Evolutionary conservation across 257 asterid genomes (phyloP).

Genomic region (Anisodus tanguticus): DNA sequence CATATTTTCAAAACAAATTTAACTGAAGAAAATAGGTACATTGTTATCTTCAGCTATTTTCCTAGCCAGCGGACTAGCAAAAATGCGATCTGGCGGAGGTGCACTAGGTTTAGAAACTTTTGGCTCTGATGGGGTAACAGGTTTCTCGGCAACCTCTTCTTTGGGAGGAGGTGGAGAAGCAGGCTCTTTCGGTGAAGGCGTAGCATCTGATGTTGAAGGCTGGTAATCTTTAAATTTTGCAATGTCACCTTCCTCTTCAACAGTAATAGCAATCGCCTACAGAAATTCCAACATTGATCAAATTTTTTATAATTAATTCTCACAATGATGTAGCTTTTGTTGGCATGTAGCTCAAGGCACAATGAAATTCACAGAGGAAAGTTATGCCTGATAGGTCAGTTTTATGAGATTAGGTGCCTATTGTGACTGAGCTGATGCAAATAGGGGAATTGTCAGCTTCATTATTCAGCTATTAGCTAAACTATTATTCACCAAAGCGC

Average conservation of each 20-base stretch:
- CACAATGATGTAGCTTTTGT: constrained; percentile 20
- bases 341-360: constrained; percentile 25
- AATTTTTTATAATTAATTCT: not conserved
- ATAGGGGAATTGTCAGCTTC: constrained; percentile 1
- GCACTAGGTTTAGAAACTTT: constrained; percentile 63
- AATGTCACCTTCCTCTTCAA: constrained; percentile 90
- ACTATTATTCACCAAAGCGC: not conserved
- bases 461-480: constrained; percentile 10
- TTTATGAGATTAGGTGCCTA: constrained; percentile 22
- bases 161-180: constrained; percentile 73
- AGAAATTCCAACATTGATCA: not conserved
- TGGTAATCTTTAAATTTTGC: constrained; percentile 81
- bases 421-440: not conserved
- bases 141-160: constrained; percentile 60
- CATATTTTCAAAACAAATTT: not conserved
- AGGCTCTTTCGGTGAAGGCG: constrained; percentile 58
- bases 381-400: not conserved
- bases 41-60: constrained; percentile 83
- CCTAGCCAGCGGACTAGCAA: constrained; percentile 93
- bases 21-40: constrained; percentile 46
- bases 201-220: constrained; percentile 75
- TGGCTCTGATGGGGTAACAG: constrained; percentile 64
- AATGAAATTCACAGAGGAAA: constrained; percentile 1
- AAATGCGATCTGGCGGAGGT: constrained; percentile 71
- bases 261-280: constrained; percentile 88